These are phyloP conservation scores for Cronartium quercuum DNA, from an alignment of 1,284 basidiomycete species.

Conservation along the genomic window DNA sequence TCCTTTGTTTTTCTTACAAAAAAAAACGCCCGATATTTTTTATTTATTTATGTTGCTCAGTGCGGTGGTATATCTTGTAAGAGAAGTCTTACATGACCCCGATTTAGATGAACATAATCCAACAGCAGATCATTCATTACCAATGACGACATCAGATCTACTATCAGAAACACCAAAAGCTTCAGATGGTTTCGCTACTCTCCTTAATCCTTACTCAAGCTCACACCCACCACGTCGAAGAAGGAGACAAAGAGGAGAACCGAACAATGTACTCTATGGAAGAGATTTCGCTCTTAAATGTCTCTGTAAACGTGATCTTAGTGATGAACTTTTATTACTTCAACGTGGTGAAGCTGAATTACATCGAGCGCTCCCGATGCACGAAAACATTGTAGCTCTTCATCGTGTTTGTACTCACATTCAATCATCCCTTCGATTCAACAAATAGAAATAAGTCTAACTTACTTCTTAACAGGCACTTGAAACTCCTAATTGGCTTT, in stretches of 20 bases:
- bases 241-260: neutral
- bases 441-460: too few species aligned
- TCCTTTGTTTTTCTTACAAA: neutral
- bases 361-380: slow-evolving; percentile 83
- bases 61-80: slow-evolving; percentile 70
- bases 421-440: neutral
- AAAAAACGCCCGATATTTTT: neutral
- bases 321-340: slow-evolving; percentile 66
- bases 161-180: slow-evolving; percentile 28
- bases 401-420: slow-evolving; percentile 52
- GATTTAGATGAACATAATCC: slow-evolving; percentile 41
- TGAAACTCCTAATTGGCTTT: slow-evolving; percentile 70
- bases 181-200: slow-evolving; percentile 17
- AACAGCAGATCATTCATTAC: slow-evolving; percentile 35
- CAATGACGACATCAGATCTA: slow-evolving; percentile 51
- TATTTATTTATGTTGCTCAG: slow-evolving; percentile 11
- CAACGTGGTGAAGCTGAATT: slow-evolving; percentile 64
- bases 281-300: slow-evolving; percentile 93
- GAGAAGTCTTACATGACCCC: slow-evolving; percentile 66
- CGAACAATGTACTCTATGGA: slow-evolving; percentile 56
- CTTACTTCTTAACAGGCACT: slow-evolving; percentile 56
- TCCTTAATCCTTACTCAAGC: slow-evolving; percentile 52
- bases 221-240: slow-evolving; percentile 35
- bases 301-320: slow-evolving; percentile 83
- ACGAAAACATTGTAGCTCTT: slow-evolving; percentile 91